Base-by-base conservation (phyloP, 2,329 filamentous ascomycete genomes). In the Teratosphaeria zuluensis region DNA sequence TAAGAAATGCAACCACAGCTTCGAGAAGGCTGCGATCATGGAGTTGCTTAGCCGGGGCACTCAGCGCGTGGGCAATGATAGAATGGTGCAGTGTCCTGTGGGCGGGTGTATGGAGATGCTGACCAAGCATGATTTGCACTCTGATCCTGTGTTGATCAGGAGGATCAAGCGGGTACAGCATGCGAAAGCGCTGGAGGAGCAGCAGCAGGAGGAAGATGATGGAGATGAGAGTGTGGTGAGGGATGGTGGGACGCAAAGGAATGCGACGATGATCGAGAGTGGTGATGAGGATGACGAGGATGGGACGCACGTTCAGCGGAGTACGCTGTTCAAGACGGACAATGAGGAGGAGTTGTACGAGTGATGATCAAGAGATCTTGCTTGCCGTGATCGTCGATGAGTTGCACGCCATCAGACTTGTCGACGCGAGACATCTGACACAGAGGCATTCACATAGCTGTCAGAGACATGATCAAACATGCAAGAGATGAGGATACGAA, bases 1-100 rank as follows among this genome's bases (percentile, higher is more conserved):
- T 65, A 75, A 69, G 14, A 81, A 82, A 63, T 92, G 88, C 75
- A 84, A 82, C 58, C 88, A 92, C 70, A 85, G 81, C 0, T 92
- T 89, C 68, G 86, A 92, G 68, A 86, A 83, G 70, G 67, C 70
- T 1, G 82, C 83, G 0, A 85, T 92, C 46, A 59, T 82, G 28
- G 80, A 83, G 51, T 85, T 77, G 69, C 78, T 78, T 42, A 57
- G 70, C 3, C 51, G 32, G 0, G 48, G 59, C 4, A 21, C 51
- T 8, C 55, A 59, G n/a, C 65, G 57, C 1, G 32, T 46, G 0
- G 57, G 58, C 1, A 63, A 65, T 19, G 59, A 66, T 53, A 65
- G 61, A 53, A 70, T 70, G 55, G 76, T 81, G 0, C 76, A 80
- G 56, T 91, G 88, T 69, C 87, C 87, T 0, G 80, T 84, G 59